These are phyloP conservation scores for Dillenia suffruticosa DNA, from an alignment of 164 flowering plant species.

Conservation along the genomic window DNA sequence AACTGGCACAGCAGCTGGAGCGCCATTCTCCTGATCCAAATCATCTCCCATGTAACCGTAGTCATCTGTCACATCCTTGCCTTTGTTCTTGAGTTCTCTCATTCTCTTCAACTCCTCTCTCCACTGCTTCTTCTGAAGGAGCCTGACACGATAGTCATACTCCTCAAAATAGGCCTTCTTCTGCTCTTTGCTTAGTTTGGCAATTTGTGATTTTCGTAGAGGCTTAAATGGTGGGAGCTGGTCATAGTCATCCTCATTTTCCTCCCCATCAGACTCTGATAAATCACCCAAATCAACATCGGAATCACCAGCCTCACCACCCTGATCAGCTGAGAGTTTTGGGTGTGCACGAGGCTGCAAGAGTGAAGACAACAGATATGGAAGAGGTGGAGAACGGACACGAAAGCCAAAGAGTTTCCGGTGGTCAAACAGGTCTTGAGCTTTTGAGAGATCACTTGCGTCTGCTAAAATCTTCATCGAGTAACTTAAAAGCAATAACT, in stretches of 20 bases:
- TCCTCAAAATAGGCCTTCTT: conserved; percentile 88
- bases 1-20: conserved; percentile 84
- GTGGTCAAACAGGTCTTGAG: conserved; percentile 70
- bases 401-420: conserved; percentile 87
- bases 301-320: conserved; percentile 74
- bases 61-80: conserved; percentile 33
- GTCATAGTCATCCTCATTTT: conserved; percentile 84
- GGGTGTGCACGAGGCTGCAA: conserved; percentile 90
- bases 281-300: conserved; percentile 77
- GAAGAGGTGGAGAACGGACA: conserved; percentile 79
- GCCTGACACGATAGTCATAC: conserved; percentile 89
- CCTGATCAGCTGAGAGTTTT: conserved; percentile 70
- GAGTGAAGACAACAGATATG: conserved; percentile 81
- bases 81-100: conserved; percentile 68
- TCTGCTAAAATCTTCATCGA: conserved; percentile 86
- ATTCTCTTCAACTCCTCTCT: conserved; percentile 77
- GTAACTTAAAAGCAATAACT: conserved; percentile 69
- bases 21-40: conserved; percentile 50
- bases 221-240: conserved; percentile 97
- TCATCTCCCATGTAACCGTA: conserved; percentile 46
- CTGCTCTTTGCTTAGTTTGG: conserved; percentile 82
- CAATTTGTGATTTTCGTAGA: conserved; percentile 66
- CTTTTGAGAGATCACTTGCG: conserved; percentile 67
- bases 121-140: conserved; percentile 95
- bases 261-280: conserved; percentile 74